A percentile compares a stretch with the other conserved stretches of the same genome.
Evolutionary conservation across 352 stramenopile species (phyloP).

Genomic region (Plasmopara halstedii): DNA sequence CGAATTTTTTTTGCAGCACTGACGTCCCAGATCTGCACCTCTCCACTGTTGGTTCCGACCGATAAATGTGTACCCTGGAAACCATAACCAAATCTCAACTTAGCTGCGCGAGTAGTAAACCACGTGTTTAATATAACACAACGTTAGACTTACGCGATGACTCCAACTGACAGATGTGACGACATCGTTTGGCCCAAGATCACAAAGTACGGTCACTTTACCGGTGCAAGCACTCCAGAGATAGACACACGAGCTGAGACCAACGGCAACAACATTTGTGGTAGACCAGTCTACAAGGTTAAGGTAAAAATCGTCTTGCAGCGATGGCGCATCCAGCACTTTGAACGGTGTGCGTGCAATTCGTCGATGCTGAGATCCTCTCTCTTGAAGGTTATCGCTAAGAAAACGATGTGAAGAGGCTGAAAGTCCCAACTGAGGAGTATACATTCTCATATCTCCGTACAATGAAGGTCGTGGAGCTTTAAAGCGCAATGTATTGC

Average conservation of each 20-base stretch:
- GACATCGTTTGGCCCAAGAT: conserved; percentile 58
- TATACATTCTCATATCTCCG: conserved; percentile 47
- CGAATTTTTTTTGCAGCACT: conserved; percentile 80
- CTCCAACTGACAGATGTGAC: conserved; percentile 94
- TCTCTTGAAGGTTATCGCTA: conserved; percentile 11
- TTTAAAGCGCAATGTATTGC: conserved; percentile 75
- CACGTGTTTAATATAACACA: not conserved
- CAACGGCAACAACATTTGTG: conserved; percentile 93
- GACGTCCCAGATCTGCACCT: conserved; percentile 95
- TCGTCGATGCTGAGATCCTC: conserved; percentile 35
- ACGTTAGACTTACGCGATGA: conserved; percentile 45
- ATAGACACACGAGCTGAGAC: conserved; percentile 91
- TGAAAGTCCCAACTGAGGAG: conserved; percentile 39
- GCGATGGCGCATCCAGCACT: conserved; percentile 93
- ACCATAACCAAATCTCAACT: not conserved
- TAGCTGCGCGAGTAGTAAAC: conserved; percentile 2
- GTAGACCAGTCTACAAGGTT: conserved; percentile 97
- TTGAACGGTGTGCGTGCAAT: conserved; percentile 95
- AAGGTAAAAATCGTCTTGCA: conserved; percentile 98
- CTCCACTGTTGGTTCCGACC: conserved; percentile 90
- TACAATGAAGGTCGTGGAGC: conserved; percentile 49
- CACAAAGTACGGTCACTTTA: conserved; percentile 93
- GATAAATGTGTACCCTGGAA: conserved; percentile 85
- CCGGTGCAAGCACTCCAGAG: conserved; percentile 91
- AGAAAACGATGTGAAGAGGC: conserved; percentile 27